Percentiles rank a stretch among this genome's conserved stretches.
Conservation (phyloP, 2,329 filamentous ascomycete genomes). For the Cordyceps cateniannulata region DNA sequence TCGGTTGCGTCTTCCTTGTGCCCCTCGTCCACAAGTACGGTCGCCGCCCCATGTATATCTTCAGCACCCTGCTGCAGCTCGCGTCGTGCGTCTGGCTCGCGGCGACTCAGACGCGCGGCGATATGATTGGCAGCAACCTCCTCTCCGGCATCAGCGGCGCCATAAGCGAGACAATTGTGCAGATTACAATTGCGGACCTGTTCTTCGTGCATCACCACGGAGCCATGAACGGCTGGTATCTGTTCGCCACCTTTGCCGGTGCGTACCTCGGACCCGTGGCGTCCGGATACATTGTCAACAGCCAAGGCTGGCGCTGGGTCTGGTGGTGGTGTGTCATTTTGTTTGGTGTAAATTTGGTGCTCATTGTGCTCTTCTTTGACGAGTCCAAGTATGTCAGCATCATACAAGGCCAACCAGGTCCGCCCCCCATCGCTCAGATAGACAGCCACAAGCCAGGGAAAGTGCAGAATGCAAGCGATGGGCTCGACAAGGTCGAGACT, state of each 20-base stretch:
- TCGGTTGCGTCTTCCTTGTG: slow-evolving; percentile 19
- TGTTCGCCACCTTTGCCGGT: slow-evolving; percentile 26
- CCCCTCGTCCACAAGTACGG: slow-evolving; percentile 20
- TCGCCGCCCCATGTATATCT: slow-evolving; percentile 19
- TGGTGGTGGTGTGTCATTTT: slow-evolving; percentile 27
- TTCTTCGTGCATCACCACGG: slow-evolving; percentile 29
- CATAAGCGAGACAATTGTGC: slow-evolving; percentile 31
- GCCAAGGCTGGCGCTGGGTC: slow-evolving; percentile 30
- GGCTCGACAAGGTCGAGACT: background rate
- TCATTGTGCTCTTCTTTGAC: slow-evolving; percentile 31
- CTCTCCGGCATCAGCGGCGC: slow-evolving; percentile 31
- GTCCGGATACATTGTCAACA: slow-evolving; percentile 20
- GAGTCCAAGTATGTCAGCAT: slow-evolving; percentile 19
- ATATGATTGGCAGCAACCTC: slow-evolving; percentile 36
- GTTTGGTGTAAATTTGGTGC: slow-evolving; percentile 14
- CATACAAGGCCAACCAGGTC: background rate
- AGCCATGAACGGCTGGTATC: slow-evolving; percentile 39
- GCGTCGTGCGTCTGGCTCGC: slow-evolving; percentile 33
- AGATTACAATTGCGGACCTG: slow-evolving; percentile 30
- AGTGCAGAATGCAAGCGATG: background rate
- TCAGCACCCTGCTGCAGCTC: slow-evolving; percentile 33
- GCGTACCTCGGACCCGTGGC: slow-evolving; percentile 25
- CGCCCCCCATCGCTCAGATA: background rate
- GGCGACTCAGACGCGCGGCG: slow-evolving; percentile 30
- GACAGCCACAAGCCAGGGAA: background rate